Evolutionary conservation across 108 stramenopile species (phyloP).

Genomic region (Parietichytrium sp.): DNA sequence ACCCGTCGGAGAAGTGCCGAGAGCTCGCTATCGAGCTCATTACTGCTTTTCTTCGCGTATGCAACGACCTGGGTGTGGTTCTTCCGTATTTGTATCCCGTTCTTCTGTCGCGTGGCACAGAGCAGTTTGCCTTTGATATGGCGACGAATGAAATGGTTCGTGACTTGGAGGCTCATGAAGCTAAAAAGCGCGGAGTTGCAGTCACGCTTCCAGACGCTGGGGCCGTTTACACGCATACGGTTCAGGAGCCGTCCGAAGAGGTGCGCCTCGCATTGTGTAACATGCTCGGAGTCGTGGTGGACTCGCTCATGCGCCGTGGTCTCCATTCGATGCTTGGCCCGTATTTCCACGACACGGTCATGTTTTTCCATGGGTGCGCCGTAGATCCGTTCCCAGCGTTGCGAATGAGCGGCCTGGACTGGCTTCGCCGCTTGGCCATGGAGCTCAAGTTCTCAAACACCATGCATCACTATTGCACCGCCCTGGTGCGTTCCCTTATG

Average conservation of each 20-base stretch:
- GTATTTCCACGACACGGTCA: conserved; percentile 41
- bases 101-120: not conserved
- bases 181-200: conserved; percentile 41
- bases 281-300: not conserved
- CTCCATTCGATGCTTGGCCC: conserved; percentile 38
- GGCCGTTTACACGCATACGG: not conserved
- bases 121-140: not conserved
- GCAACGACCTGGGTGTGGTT: not conserved
- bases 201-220: conserved; percentile 35
- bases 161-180: conserved; percentile 42
- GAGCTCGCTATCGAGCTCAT: not conserved
- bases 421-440: not conserved
- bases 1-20: not conserved
- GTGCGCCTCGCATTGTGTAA: conserved; percentile 11
- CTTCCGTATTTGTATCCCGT: conserved; percentile 18
- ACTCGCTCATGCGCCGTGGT: not conserved
- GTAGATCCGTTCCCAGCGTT: conserved; percentile 43
- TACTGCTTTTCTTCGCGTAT: not conserved
- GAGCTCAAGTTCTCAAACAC: not conserved
- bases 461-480: conserved; percentile 33
- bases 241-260: conserved; percentile 46
- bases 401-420: not conserved
- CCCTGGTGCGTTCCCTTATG: conserved; percentile 36
- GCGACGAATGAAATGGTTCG: conserved; percentile 41
- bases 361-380: conserved; percentile 41